phyloP scores from a whole-genome alignment of 331 rosid genomes.

The Acacia concinna region DNA sequence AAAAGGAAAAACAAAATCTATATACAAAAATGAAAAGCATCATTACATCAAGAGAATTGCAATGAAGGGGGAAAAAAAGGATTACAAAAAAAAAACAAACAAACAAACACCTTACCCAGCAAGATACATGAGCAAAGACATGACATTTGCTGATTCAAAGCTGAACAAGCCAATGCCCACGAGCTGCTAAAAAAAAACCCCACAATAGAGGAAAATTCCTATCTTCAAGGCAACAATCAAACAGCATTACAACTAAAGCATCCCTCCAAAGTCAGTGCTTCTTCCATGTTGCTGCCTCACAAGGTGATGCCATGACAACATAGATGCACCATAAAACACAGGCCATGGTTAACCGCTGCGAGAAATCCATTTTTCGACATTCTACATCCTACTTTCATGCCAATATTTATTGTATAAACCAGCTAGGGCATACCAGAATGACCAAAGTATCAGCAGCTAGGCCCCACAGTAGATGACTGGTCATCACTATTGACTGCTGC shows the following conservation, averaged over 20 bases:
- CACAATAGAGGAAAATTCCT: slow-evolving; percentile 37
- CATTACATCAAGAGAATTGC: slow-evolving; percentile 35
- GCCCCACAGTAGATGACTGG: slow-evolving; percentile 68
- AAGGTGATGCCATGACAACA: slow-evolving; percentile 25
- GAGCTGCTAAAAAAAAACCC: slow-evolving; percentile 37
- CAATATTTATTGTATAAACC: slow-evolving; percentile 26
- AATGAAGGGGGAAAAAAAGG: not conserved
- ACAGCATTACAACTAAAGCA: slow-evolving; percentile 35
- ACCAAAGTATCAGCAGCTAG: slow-evolving; percentile 53
- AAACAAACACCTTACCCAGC: slow-evolving; percentile 23
- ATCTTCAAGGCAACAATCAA: slow-evolving; percentile 31
- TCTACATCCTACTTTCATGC: slow-evolving; percentile 37
- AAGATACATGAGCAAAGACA: slow-evolving; percentile 32
- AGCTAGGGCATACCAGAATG: slow-evolving; percentile 22
- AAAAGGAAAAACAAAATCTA: not conserved
- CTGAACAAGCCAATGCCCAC: slow-evolving; percentile 43
- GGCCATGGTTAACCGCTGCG: slow-evolving; percentile 19
- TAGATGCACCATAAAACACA: slow-evolving; percentile 20
- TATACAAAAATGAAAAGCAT: slow-evolving; percentile 49
- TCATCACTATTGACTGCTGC: slow-evolving; percentile 71
- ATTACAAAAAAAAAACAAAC: not conserved
- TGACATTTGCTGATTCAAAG: slow-evolving; percentile 41
- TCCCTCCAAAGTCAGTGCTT: slow-evolving; percentile 24
- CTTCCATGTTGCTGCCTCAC: slow-evolving; percentile 30
- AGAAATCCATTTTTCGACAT: slow-evolving; percentile 21